Conservation (phyloP, 2,329 filamentous ascomycete species). For the Calonectria crousiana region DNA sequence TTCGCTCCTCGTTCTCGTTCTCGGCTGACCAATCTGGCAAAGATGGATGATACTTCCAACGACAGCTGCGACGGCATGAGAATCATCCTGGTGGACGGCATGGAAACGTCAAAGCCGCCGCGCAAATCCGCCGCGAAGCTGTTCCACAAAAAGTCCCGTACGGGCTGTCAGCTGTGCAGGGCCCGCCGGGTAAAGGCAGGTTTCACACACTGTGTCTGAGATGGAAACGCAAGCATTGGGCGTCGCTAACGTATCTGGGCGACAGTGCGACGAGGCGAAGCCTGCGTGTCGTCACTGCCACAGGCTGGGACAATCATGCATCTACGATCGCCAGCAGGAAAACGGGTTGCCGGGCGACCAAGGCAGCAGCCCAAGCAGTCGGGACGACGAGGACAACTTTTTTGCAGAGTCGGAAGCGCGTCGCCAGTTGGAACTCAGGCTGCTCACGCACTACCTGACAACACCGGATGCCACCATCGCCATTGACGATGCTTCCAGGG, state of each 20-base stretch:
- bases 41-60: neutral
- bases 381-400: no score
- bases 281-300: slow-evolving; percentile 38
- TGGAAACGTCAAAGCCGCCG: neutral
- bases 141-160: slow-evolving; percentile 42
- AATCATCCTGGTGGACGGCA: neutral
- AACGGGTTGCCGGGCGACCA: neutral
- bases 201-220: no score
- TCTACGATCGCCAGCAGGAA: slow-evolving; percentile 31
- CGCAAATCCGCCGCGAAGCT: slow-evolving; percentile 28
- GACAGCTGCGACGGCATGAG: neutral
- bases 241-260: neutral
- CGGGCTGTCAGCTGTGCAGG: slow-evolving; percentile 38
- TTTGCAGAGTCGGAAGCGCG: slow-evolving; percentile 31
- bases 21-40: neutral
- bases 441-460: slow-evolving; percentile 36
- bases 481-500: slow-evolving; percentile 17
- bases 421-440: slow-evolving; percentile 34
- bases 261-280: slow-evolving; percentile 38
- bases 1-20: neutral
- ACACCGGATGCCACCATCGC: slow-evolving; percentile 30
- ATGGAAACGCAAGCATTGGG: no score
- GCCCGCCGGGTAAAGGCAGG: slow-evolving; percentile 38
- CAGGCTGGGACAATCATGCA: slow-evolving; percentile 30
- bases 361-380: neutral